These are phyloP conservation scores for Spergularia azorica DNA, from an alignment of 179 eudicot genomes.

Conservation along the genomic window DNA sequence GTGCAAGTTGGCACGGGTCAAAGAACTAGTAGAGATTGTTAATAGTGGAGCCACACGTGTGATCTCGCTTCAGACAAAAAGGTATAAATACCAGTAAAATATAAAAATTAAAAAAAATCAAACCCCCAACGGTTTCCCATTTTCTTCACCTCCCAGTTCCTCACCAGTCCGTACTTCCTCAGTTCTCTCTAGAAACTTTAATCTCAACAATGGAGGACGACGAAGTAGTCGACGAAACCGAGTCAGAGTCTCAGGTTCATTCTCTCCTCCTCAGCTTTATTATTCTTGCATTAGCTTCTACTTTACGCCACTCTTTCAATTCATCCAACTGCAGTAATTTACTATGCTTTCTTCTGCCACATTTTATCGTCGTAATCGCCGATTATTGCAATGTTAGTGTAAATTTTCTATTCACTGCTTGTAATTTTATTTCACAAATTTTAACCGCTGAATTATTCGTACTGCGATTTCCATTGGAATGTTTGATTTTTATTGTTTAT, in stretches of 20 bases:
- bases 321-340: neutral
- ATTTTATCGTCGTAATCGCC: neutral
- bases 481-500: neutral
- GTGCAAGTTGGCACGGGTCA: too few species aligned
- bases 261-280: neutral
- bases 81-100: neutral
- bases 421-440: neutral
- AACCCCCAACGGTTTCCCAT: neutral
- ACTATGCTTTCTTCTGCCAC: neutral
- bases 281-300: constrained; percentile 4
- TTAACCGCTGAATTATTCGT: neutral
- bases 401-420: neutral
- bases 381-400: too few species aligned
- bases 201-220: constrained; percentile 31
- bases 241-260: constrained; percentile 40
- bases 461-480: neutral
- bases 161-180: neutral
- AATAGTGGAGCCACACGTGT: too few species aligned
- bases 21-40: too few species aligned
- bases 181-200: constrained; percentile 7
- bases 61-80: too few species aligned
- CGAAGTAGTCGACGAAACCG: constrained; percentile 39
- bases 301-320: neutral
- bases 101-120: neutral
- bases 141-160: too few species aligned